phyloP scores from a whole-genome alignment of 371 early-diverging fungal genomes.

The Chytridium lagenaria region DNA sequence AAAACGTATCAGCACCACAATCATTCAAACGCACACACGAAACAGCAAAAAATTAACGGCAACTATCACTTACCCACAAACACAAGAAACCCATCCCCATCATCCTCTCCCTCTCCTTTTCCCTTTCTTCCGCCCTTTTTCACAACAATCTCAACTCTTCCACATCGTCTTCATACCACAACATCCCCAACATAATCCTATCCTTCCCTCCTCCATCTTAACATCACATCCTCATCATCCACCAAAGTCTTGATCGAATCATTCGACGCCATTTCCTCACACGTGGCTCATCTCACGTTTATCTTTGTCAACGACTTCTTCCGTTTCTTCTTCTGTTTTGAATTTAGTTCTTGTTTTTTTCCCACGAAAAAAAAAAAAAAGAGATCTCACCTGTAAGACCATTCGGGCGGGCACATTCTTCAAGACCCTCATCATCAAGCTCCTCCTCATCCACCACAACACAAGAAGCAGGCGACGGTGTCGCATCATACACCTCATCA shows the following conservation, averaged over 20 bases:
- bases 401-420: no score
- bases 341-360: no score
- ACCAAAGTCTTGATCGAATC: no score
- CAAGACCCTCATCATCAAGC: constrained; percentile 2
- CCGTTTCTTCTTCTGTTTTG: no score
- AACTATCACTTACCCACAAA: not conserved
- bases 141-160: not conserved
- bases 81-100: constrained; percentile 10
- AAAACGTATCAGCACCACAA: not conserved
- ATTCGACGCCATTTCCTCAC: no score
- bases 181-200: not conserved
- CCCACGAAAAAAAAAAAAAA: no score
- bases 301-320: no score
- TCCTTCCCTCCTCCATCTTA: not conserved
- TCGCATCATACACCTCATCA: not conserved
- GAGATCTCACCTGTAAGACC: no score
- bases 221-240: not conserved
- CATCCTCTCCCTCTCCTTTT: not conserved
- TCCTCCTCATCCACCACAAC: not conserved
- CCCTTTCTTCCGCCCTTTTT: not conserved
- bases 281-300: no score
- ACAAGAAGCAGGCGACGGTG: not conserved
- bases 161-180: not conserved
- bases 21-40: not conserved
- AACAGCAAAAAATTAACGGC: not conserved